Conservation (phyloP, 371 early-diverging fungal species). For the Haplosporangium sp. region DNA sequence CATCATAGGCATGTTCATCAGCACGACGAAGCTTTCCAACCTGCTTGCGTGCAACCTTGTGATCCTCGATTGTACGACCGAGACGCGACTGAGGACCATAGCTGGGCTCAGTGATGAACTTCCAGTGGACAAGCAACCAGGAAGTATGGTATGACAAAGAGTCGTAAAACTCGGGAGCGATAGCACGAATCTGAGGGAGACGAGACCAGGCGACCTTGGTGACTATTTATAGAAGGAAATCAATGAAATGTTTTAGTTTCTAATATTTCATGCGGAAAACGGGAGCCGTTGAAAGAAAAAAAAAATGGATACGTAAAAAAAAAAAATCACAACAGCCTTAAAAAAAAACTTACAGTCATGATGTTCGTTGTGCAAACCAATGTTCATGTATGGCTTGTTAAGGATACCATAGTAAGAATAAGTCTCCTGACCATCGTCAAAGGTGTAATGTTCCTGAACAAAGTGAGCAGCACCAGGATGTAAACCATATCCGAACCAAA, state of each 20-base stretch:
- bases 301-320: too few relatives aligned
- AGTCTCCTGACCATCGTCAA: slow-evolving; percentile 95
- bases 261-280: too few relatives aligned
- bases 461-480: slow-evolving; percentile 98
- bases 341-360: slow-evolving; percentile 84
- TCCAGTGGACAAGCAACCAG: slow-evolving; percentile 88
- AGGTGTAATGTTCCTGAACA: slow-evolving; percentile 98
- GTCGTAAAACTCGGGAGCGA: slow-evolving; percentile 95
- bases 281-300: neutral
- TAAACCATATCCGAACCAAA: slow-evolving; percentile 91
- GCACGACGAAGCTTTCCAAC: slow-evolving; percentile 52
- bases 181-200: slow-evolving; percentile 81
- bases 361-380: slow-evolving; percentile 98
- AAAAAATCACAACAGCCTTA: neutral
- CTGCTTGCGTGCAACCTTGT: slow-evolving; percentile 72
- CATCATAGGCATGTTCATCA: slow-evolving; percentile 52
- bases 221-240: slow-evolving; percentile 15
- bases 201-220: slow-evolving; percentile 89
- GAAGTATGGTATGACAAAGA: slow-evolving; percentile 87
- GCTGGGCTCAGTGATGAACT: slow-evolving; percentile 79
- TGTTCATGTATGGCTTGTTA: slow-evolving; percentile 87
- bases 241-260: neutral
- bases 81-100: slow-evolving; percentile 90
- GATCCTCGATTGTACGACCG: slow-evolving; percentile 77
- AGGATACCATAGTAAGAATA: slow-evolving; percentile 97